Evolutionary conservation across 2,329 filamentous ascomycete species (phyloP).

Genomic region (Ceratocystis albifundus): DNA sequence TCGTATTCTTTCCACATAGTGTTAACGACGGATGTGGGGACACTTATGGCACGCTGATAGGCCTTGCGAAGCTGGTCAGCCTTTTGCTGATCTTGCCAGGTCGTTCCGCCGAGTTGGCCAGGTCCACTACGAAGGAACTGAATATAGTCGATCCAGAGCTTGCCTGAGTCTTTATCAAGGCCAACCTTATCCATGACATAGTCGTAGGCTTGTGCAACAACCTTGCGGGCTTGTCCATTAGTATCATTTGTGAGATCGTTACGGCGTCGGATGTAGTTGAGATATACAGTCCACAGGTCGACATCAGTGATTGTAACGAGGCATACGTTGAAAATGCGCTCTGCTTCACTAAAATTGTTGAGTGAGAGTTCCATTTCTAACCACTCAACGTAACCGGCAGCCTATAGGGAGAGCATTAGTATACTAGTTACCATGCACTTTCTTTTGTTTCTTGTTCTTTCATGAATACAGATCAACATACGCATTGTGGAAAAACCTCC

Average conservation of each 20-base stretch:
- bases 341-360: slow-evolving; percentile 69
- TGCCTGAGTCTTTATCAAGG: slow-evolving; percentile 78
- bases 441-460: slow-evolving; percentile 24
- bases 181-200: slow-evolving; percentile 84
- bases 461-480: slow-evolving; percentile 44
- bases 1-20: slow-evolving; percentile 95
- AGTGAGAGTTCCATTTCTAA: slow-evolving; percentile 80
- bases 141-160: slow-evolving; percentile 89
- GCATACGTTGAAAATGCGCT: slow-evolving; percentile 71
- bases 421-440: background rate
- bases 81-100: slow-evolving; percentile 97
- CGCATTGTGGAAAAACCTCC: slow-evolving; percentile 76
- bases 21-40: slow-evolving; percentile 75
- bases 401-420: slow-evolving; percentile 43
- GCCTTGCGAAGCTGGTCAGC: slow-evolving; percentile 87
- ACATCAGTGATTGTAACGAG: slow-evolving; percentile 72
- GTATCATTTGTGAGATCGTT: slow-evolving; percentile 75
- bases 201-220: slow-evolving; percentile 78
- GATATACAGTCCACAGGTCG: slow-evolving; percentile 80
- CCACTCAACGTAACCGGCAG: slow-evolving; percentile 82
- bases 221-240: slow-evolving; percentile 61
- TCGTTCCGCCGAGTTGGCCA: slow-evolving; percentile 69
- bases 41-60: slow-evolving; percentile 78
- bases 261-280: slow-evolving; percentile 85
- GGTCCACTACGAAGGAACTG: slow-evolving; percentile 84